Evolutionary conservation across 805 yeast genomes (phyloP).

Genomic region (Suhomyces faveliae): DNA sequence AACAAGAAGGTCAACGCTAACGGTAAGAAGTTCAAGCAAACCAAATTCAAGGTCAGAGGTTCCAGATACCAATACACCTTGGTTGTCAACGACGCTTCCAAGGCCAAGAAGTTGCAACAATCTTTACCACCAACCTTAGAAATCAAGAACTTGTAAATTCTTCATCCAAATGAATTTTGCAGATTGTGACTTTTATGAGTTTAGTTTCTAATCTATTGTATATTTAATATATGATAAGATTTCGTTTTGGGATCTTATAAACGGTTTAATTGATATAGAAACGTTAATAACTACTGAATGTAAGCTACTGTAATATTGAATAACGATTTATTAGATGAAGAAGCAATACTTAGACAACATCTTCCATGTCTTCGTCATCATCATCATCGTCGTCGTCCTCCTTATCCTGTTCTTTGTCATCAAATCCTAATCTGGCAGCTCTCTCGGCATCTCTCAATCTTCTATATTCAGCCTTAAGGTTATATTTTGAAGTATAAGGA

Average conservation of each 20-base stretch:
- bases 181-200: conserved; percentile 6
- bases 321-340: neutral
- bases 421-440: conserved; percentile 59
- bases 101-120: conserved; percentile 97
- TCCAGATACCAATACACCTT: conserved; percentile 91
- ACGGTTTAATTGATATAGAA: conserved; percentile 4
- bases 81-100: conserved; percentile 90
- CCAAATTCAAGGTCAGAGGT: conserved; percentile 99
- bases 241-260: conserved; percentile 5
- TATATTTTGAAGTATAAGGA: conserved; percentile 90
- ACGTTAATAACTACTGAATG: neutral
- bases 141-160: conserved; percentile 51
- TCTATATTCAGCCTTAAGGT: conserved; percentile 86
- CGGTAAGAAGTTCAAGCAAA: conserved; percentile 86
- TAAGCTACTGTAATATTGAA: conserved; percentile 1
- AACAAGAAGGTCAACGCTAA: conserved; percentile 77
- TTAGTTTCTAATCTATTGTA: conserved; percentile 10
- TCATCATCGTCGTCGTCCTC: conserved; percentile 57
- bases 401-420: conserved; percentile 39
- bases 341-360: conserved; percentile 46
- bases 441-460: conserved; percentile 74
- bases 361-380: conserved; percentile 80
- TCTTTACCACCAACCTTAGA: conserved; percentile 93
- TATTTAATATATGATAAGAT: conserved; percentile 11
- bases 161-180: conserved; percentile 2